phyloP scores from a whole-genome alignment of 2,329 filamentous ascomycete genomes.

The Colletotrichum costaricense region DNA sequence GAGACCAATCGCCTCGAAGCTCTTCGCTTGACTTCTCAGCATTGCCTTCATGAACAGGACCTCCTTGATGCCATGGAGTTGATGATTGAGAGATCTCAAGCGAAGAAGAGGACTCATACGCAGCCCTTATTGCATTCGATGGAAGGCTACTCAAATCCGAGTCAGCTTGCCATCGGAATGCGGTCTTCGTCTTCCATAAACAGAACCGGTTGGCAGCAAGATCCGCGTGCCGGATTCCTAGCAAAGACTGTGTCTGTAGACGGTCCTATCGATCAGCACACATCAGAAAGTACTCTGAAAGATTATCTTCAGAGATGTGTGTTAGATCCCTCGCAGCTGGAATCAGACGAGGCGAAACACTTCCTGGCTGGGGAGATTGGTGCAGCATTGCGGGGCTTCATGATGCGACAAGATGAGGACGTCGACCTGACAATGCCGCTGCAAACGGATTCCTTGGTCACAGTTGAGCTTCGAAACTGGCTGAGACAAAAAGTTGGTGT shows the following conservation, averaged over 20 bases:
- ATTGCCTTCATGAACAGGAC: conserved; percentile 37
- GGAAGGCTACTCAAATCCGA: conserved; percentile 29
- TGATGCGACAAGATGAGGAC: conserved; percentile 34
- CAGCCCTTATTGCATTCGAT: background rate
- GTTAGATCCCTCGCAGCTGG: background rate
- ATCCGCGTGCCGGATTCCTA: conserved; percentile 39
- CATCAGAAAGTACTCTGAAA: background rate
- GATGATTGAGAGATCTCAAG: conserved; percentile 20
- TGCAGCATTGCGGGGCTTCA: conserved; percentile 18
- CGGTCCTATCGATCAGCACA: conserved; percentile 4
- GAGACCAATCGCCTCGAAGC: conserved; percentile 33
- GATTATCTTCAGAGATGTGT: conserved; percentile 7
- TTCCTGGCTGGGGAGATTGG: conserved; percentile 24
- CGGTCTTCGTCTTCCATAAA: conserved; percentile 16
- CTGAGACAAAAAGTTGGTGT: conserved; percentile 36
- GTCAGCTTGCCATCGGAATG: conserved; percentile 36
- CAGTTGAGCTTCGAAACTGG: conserved; percentile 40
- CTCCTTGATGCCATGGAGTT: conserved; percentile 34
- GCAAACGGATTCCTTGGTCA: conserved; percentile 40
- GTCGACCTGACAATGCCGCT: background rate
- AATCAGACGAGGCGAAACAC: background rate
- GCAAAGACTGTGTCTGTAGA: background rate
- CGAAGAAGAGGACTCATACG: background rate
- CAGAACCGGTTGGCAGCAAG: conserved; percentile 37
- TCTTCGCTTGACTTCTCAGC: conserved; percentile 22